These are phyloP conservation scores for Penicillium janthinellum DNA, from an alignment of 2,329 filamentous ascomycete species.

Conservation along the genomic window DNA sequence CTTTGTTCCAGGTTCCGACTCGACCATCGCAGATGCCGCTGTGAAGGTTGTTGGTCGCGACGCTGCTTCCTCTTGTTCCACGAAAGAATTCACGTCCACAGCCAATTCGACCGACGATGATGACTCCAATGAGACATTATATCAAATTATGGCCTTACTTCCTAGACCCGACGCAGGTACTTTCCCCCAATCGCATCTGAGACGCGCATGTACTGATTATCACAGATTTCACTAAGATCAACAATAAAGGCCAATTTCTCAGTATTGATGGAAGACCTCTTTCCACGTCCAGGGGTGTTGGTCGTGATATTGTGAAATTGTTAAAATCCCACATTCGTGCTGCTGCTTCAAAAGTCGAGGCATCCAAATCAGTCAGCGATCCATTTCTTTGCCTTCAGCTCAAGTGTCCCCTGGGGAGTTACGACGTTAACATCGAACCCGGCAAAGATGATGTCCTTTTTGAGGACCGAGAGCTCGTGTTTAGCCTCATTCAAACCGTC, in stretches of 20 bases:
- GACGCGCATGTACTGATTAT: constrained; percentile 23
- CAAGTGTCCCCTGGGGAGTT: constrained; percentile 54
- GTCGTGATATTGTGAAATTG: constrained; percentile 54
- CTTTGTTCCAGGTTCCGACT: constrained; percentile 57
- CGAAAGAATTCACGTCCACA: constrained; percentile 32
- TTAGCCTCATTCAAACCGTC: constrained; percentile 46
- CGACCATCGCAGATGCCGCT: constrained; percentile 55
- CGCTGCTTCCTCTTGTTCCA: constrained; percentile 53
- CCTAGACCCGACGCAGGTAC: constrained; percentile 44
- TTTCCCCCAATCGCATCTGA: constrained; percentile 27
- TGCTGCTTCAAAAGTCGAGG: constrained; percentile 20
- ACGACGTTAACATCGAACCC: constrained; percentile 66
- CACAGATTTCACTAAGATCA: constrained; percentile 41
- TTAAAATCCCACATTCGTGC: constrained; percentile 55
- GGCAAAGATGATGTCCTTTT: constrained; percentile 66
- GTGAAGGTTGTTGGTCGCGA: constrained; percentile 59
- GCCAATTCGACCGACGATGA: constrained; percentile 10
- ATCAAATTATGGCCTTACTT: constrained; percentile 52
- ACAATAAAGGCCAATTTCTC: constrained; percentile 51
- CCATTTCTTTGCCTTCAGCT: constrained; percentile 61
- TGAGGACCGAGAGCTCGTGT: constrained; percentile 48
- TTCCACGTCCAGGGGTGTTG: constrained; percentile 51
- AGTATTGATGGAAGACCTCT: constrained; percentile 61
- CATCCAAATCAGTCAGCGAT: constrained; percentile 43
- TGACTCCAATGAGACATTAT: constrained; percentile 29